Percentiles rank a stretch among this genome's conserved stretches.
These are phyloP conservation scores for Cryptomeria japonica DNA, from an alignment of 75 land plant genomes.

Conservation along the genomic window DNA sequence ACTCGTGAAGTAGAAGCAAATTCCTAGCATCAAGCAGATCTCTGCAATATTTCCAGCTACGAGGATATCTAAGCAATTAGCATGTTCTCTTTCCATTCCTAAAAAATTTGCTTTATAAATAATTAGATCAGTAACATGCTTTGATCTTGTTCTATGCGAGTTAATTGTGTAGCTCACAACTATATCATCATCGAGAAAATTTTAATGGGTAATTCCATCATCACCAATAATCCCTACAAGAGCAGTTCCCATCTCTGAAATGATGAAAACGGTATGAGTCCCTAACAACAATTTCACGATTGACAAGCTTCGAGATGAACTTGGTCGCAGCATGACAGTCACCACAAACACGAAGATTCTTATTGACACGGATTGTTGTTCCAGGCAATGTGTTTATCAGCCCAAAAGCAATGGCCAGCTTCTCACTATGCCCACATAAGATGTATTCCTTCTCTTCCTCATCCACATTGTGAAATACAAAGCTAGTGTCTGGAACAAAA, in stretches of 20 bases:
- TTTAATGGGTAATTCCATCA: neutral
- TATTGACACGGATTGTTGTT: slow-evolving; percentile 10
- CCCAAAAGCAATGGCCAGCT: slow-evolving; percentile 22
- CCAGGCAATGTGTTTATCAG: slow-evolving; percentile 18
- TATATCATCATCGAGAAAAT: neutral
- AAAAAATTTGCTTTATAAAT: neutral
- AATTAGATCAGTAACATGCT: neutral
- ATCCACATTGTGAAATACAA: neutral
- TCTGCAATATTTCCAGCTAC: neutral
- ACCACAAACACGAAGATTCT: slow-evolving; percentile 17
- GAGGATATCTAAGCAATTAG: neutral
- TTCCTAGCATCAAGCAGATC: neutral
- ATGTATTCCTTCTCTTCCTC: slow-evolving; percentile 25
- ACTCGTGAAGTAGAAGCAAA: neutral
- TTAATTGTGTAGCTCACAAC: neutral
- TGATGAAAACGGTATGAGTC: slow-evolving; percentile 17
- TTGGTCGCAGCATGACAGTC: slow-evolving; percentile 21
- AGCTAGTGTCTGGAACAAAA: slow-evolving; percentile 2
- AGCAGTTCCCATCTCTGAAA: slow-evolving; percentile 15
- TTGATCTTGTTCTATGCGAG: neutral
- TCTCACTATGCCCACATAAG: slow-evolving; percentile 24
- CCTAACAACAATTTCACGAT: slow-evolving; percentile 16
- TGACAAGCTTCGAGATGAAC: slow-evolving; percentile 19
- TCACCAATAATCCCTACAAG: slow-evolving; percentile 19
- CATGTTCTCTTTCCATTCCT: neutral